Evolutionary conservation across 116 monocot species (phyloP).

Genomic region (Iris pallida): DNA sequence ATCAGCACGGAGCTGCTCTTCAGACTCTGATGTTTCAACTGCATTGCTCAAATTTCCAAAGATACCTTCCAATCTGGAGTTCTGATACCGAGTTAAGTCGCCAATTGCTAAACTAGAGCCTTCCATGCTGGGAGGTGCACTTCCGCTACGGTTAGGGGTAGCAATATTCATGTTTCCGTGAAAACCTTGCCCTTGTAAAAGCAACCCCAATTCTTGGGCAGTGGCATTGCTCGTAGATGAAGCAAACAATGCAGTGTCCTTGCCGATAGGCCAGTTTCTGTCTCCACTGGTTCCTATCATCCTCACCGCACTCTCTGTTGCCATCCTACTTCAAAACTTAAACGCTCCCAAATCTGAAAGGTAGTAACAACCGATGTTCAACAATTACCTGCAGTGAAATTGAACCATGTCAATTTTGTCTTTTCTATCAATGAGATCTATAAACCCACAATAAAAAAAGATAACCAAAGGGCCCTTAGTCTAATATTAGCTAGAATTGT

Average conservation of each 20-base stretch:
- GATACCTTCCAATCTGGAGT: conserved; percentile 21
- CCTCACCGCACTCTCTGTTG: conserved; percentile 68
- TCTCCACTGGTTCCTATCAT: conserved; percentile 34
- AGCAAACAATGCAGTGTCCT: conserved; percentile 27
- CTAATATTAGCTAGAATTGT: neutral
- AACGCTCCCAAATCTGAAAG: neutral
- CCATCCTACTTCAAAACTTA: conserved; percentile 29
- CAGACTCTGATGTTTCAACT: conserved; percentile 31
- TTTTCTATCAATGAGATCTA: too few relatives aligned
- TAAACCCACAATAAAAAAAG: too few relatives aligned
- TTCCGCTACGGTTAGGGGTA: conserved; percentile 75
- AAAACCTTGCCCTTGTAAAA: conserved; percentile 34
- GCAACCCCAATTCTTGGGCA: conserved; percentile 43
- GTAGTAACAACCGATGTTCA: neutral
- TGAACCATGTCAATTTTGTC: conserved; percentile 5
- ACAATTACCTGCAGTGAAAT: conserved; percentile 13
- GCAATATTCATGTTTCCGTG: conserved; percentile 25
- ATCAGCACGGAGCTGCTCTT: conserved; percentile 71
- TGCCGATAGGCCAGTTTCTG: conserved; percentile 43
- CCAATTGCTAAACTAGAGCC: conserved; percentile 60
- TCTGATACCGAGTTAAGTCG: conserved; percentile 21
- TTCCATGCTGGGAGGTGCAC: conserved; percentile 94
- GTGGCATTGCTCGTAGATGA: conserved; percentile 28
- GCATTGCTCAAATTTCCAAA: conserved; percentile 36
- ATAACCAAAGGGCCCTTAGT: too few relatives aligned